Base-by-base conservation (phyloP, 176 grass and related monocot genomes). In the Phragmites australis region DNA sequence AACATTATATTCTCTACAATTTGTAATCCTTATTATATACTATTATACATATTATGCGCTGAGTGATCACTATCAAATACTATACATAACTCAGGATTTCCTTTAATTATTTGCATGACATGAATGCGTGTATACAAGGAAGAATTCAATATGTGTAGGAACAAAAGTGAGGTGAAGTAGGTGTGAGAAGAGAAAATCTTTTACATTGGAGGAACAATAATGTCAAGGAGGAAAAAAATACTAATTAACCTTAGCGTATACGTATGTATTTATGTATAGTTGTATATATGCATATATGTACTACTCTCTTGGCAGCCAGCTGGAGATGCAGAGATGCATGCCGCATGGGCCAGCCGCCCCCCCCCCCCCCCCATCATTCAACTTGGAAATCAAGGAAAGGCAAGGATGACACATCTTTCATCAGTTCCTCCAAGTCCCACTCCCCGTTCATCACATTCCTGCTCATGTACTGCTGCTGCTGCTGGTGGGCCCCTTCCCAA, bases 381-480 rank as follows among this genome's bases (percentile, higher is more conserved):
- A 90, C 92, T 91, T 94, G 92, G 75, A 98, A 97, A 91, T 94
- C 95, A 94, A 98, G 92, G 88, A 94, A 98, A 91, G 95, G 95
- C 39, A 94, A 82, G 59, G 80, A 93, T 70, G 95, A 94, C 68
- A 93, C 92, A 78, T 98, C 95, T 78, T 82, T 98, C 95, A 98
- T 98, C 86, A 98, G 80, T 63, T 98, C 90, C 74, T 94, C 95
- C 86, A 94, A 90, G 86, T 94, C 95, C 95, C 95, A 97, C 76
- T 88, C 92, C 55, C 86, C 92, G 16, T 65, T 44, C 88, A 89
- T 87, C 77, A 46, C 91, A 70, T 84, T 90, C 82, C 71, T 82
- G 83, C 70, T 93, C 88, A 86, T 86, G 83, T 82, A 57, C 53
- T 60, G 52, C 51, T 60, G 83, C 57, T 37, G 30, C 69, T 74